These are phyloP conservation scores for Neurospora tetrasperma DNA, from an alignment of 495 filamentous ascomycete species.

Conservation along the genomic window DNA sequence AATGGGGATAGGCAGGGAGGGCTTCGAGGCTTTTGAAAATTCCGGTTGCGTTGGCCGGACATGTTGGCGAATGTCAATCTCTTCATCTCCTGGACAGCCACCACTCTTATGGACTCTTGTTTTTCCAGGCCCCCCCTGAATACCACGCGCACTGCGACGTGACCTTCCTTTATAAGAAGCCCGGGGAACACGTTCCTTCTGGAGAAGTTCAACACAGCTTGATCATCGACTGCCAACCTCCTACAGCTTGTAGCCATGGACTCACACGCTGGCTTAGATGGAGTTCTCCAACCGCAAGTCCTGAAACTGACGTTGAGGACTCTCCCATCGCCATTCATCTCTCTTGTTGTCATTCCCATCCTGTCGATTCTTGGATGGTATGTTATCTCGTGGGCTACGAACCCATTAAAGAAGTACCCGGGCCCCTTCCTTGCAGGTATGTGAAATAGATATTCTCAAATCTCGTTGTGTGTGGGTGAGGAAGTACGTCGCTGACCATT, in stretches of 20 bases:
- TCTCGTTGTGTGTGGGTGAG: neutral
- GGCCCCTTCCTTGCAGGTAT: slow-evolving; percentile 14
- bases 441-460: neutral
- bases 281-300: neutral
- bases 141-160: neutral
- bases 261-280: neutral
- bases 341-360: neutral
- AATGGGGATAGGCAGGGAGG: neutral
- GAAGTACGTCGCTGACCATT: no score
- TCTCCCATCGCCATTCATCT: neutral
- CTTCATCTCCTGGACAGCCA: neutral
- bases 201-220: neutral
- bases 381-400: slow-evolving; percentile 1
- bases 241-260: neutral
- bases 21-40: neutral
- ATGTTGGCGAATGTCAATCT: neutral
- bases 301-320: neutral
- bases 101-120: neutral
- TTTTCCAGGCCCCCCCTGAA: neutral
- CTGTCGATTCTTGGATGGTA: neutral
- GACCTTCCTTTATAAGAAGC: neutral
- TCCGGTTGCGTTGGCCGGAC: neutral
- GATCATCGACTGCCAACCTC: neutral
- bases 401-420: slow-evolving; percentile 5
- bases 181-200: neutral